phyloP scores from a whole-genome alignment of 495 filamentous ascomycete genomes.

The Aspergillus sclerotioniger region DNA sequence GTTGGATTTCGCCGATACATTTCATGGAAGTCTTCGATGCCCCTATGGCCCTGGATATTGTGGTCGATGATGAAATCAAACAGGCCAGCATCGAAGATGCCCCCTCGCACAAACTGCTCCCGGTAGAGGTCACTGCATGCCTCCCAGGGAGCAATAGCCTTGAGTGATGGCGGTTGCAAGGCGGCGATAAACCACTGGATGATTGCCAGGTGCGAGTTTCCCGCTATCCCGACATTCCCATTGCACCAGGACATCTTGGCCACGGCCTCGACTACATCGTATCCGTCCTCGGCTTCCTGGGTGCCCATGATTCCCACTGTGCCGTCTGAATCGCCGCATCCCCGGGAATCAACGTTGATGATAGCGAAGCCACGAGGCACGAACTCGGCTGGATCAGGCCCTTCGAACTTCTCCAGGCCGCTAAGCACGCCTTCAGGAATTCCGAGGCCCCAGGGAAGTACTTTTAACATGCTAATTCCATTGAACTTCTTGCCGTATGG shows the following conservation, averaged over 20 bases:
- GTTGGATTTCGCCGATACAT: conserved; percentile 28
- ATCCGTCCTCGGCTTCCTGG: conserved; percentile 45
- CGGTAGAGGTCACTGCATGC: conserved; percentile 45
- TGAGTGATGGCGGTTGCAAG: conserved; percentile 37
- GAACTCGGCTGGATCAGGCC: conserved; percentile 41
- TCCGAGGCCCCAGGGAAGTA: conserved; percentile 25
- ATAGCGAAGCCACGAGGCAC: conserved; percentile 43
- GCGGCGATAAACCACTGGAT: conserved; percentile 44
- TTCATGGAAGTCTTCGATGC: conserved; percentile 31
- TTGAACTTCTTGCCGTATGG: conserved; percentile 40
- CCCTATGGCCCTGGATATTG: conserved; percentile 28
- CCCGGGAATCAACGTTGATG: conserved; percentile 44
- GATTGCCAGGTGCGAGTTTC: conserved; percentile 43
- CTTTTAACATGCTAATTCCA: conserved; percentile 25
- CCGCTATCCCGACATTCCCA: conserved; percentile 44
- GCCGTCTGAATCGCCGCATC: conserved; percentile 40
- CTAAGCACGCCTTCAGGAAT: conserved; percentile 24
- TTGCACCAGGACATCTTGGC: conserved; percentile 44
- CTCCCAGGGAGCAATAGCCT: conserved; percentile 49
- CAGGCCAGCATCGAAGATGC: conserved; percentile 26
- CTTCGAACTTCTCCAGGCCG: conserved; percentile 46
- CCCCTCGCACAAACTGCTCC: conserved; percentile 37
- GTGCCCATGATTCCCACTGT: conserved; percentile 41
- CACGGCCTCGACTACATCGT: conserved; percentile 45
- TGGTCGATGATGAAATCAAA: conserved; percentile 33